A percentile compares a stretch with the other conserved stretches of the same genome.
Conservation (phyloP, 805 yeast genomes). For the Teunomyces pallodes region DNA sequence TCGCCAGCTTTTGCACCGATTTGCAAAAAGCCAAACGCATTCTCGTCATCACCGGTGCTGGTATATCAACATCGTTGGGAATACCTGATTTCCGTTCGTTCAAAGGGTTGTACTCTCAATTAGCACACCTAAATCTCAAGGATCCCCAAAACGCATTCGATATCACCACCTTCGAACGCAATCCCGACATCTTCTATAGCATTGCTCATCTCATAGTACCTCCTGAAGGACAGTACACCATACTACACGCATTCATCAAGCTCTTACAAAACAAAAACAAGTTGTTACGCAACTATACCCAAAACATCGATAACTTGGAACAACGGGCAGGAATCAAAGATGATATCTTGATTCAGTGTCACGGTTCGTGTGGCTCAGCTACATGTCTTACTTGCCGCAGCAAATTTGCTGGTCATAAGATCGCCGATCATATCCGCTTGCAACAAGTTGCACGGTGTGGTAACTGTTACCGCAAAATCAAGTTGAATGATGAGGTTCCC, state of each 20-base stretch:
- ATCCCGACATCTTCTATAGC: conserved; percentile 80
- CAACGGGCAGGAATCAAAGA: conserved; percentile 51
- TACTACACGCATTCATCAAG: conserved; percentile 38
- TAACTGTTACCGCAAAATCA: conserved; percentile 25
- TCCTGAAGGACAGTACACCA: conserved; percentile 33
- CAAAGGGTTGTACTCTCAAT: conserved; percentile 75
- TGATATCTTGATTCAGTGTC: conserved; percentile 69
- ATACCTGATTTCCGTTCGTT: conserved; percentile 91
- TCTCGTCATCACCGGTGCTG: conserved; percentile 87
- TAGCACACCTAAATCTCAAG: conserved; percentile 63
- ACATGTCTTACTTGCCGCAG: conserved; percentile 75
- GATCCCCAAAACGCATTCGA: conserved; percentile 94
- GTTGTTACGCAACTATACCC: conserved; percentile 42
- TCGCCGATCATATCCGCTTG: conserved; percentile 47
- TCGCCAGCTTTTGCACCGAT: conserved; percentile 13
- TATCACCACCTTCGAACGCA: conserved; percentile 62
- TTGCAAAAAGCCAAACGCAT: conserved; percentile 40
- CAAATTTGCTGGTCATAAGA: conserved; percentile 47
- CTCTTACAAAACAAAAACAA: conserved; percentile 36
- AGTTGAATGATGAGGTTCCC: conserved; percentile 21
- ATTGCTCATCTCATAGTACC: conserved; percentile 85
- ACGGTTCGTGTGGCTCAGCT: conserved; percentile 74
- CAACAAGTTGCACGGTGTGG: conserved; percentile 56
- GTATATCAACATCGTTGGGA: conserved; percentile 85
- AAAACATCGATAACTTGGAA: conserved; percentile 45